Evolutionary conservation across 148 eudicot genomes (phyloP), one percentile per base, ranked within the genome.

Genomic region (Rhododendron henanense): DNA sequence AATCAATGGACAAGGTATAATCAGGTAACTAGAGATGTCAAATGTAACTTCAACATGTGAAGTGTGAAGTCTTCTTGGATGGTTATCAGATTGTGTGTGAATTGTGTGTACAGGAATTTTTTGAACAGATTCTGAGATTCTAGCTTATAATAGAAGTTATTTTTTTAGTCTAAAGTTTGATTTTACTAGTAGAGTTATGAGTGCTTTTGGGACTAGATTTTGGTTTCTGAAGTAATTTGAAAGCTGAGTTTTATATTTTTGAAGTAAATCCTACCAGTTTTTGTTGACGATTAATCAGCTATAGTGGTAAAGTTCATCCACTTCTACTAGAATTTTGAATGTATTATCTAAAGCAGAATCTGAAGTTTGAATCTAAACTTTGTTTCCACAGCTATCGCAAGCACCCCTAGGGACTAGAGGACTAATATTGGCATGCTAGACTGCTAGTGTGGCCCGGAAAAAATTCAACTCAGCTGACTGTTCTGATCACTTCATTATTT

Each of bases 1-100:
- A 96, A 96, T 86, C 99, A 96, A 90, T 95, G 96, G 98, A 92
- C 98, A 90, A 94, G 93, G 94, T 96, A 96, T 94, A 93, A 92
- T 44, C 99, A 96, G 99, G 99, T 96, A 95, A 89, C 51, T 31
- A 61, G 87, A 83, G 9, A 82, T 57, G 73, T 87, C 77, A 41
- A 79, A 80, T 76, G 69, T 81, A 37, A 6, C 69, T 82, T 37
- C 10, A 37, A 86, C 57, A 51, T 73, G 48, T 51, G 76, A 21
- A 44, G 13, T 51, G 14, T 47, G 78, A 81, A 69, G 33, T 35
- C 3, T 86, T 45, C 63, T 25, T 81, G 28, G 15, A 31, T 15
- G 18, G 37, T 25, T 74, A 1, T 41, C 63, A 19, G 18, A 33
- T 53, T 13, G 14, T 11, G 5, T 25, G 14, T 63, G 28, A 6